These are phyloP conservation scores for Coemansia sp. DNA, from an alignment of 192 early-diverging fungal species.

Conservation along the genomic window DNA sequence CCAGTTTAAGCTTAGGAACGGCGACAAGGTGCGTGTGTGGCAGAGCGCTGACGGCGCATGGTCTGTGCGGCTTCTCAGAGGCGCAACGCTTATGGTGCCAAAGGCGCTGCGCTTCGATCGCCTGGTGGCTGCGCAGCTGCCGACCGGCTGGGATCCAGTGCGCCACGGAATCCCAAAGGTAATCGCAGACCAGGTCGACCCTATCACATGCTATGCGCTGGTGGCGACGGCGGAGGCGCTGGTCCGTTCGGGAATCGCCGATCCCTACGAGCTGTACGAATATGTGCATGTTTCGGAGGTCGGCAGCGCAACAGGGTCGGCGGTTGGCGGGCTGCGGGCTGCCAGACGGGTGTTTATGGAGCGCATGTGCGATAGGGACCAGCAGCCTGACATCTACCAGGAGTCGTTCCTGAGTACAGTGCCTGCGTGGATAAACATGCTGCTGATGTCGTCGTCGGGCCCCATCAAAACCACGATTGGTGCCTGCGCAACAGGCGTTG, in stretches of 20 bases:
- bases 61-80: conserved; percentile 80
- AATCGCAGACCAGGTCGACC: conserved; percentile 87
- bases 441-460: conserved; percentile 86
- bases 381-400: conserved; percentile 89
- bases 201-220: conserved; percentile 82
- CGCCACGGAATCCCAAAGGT: conserved; percentile 90
- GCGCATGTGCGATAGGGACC: conserved; percentile 75
- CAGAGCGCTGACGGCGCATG: conserved; percentile 55
- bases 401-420: conserved; percentile 96
- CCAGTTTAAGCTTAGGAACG: conserved; percentile 83
- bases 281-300: conserved; percentile 93
- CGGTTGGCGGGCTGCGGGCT: conserved; percentile 80
- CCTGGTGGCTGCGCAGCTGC: conserved; percentile 84
- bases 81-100: conserved; percentile 83
- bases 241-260: conserved; percentile 85
- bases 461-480: conserved; percentile 80
- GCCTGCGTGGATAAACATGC: conserved; percentile 95
- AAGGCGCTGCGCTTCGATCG: conserved; percentile 92
- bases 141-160: conserved; percentile 89
- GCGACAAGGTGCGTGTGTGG: conserved; percentile 65
- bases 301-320: conserved; percentile 84
- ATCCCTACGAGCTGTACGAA: conserved; percentile 95
- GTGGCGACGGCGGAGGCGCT: conserved; percentile 91
- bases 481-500: conserved; percentile 89
- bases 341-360: conserved; percentile 75